Conservation (phyloP, 2,329 filamentous ascomycete species). For the Curvularia sp. region DNA sequence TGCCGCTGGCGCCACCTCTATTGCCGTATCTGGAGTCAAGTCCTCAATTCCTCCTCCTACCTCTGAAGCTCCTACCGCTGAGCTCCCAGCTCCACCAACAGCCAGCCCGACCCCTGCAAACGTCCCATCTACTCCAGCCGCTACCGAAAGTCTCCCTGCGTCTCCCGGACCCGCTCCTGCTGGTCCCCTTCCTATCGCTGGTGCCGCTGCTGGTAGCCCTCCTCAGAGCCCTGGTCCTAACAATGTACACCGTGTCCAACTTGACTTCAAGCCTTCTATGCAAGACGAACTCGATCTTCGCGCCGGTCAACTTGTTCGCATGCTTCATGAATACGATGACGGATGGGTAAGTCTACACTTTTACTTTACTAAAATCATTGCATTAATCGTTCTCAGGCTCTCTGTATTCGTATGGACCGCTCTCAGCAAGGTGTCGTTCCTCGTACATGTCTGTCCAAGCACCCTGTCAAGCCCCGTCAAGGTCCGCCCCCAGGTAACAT, state of each 20-base stretch:
- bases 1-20: conserved; percentile 52
- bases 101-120: conserved; percentile 57
- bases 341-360: conserved; percentile 77
- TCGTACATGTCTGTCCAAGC: conserved; percentile 89
- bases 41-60: conserved; percentile 39
- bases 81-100: conserved; percentile 51
- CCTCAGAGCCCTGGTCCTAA: conserved; percentile 63
- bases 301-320: conserved; percentile 82
- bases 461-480: conserved; percentile 85
- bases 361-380: neutral
- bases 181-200: conserved; percentile 55
- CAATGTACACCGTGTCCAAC: conserved; percentile 88
- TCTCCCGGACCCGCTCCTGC: conserved; percentile 56
- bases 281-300: conserved; percentile 86
- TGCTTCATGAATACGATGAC: conserved; percentile 97
- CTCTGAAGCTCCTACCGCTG: conserved; percentile 37
- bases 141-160: conserved; percentile 66
- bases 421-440: conserved; percentile 93
- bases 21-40: conserved; percentile 43
- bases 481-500: conserved; percentile 48
- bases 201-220: conserved; percentile 67
- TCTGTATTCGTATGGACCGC: conserved; percentile 89
- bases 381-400: conserved; percentile 65
- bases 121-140: conserved; percentile 64
- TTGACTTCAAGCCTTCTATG: conserved; percentile 92